These are phyloP conservation scores for Coemansia sp. DNA, from an alignment of 192 early-diverging fungal genomes.

Conservation along the genomic window DNA sequence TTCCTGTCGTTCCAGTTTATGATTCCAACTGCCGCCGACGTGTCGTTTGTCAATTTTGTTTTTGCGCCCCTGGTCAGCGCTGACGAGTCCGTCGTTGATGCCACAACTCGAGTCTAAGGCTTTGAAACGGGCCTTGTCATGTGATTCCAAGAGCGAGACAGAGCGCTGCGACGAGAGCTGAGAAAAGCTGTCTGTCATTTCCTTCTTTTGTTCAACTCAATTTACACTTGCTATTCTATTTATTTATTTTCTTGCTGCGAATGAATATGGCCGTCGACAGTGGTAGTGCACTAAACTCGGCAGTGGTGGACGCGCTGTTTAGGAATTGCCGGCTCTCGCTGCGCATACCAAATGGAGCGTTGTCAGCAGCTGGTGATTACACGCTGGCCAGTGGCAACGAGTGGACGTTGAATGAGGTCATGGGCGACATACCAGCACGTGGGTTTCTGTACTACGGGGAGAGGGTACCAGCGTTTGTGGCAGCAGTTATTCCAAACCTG, in stretches of 20 bases:
- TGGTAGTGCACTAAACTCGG: background rate
- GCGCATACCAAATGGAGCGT: conserved; percentile 26
- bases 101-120: background rate
- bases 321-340: conserved; percentile 35
- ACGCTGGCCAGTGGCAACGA: background rate
- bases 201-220: background rate
- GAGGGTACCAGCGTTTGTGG: conserved; percentile 25
- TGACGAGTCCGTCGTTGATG: conserved; percentile 14
- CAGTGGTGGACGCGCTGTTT: conserved; percentile 37
- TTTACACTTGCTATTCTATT: conserved; percentile 2
- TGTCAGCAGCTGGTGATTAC: conserved; percentile 1
- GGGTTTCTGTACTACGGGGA: conserved; percentile 42
- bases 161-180: background rate
- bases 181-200: background rate
- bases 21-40: conserved; percentile 51
- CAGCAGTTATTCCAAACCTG: conserved; percentile 38
- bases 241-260: background rate
- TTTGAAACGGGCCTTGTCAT: background rate
- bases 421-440: conserved; percentile 15
- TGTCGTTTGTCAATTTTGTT: conserved; percentile 54
- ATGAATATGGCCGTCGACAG: background rate
- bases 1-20: conserved; percentile 62
- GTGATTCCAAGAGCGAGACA: background rate
- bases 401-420: conserved; percentile 31
- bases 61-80: conserved; percentile 41